phyloP scores from a whole-genome alignment of 1,284 basidiomycete species.

The Rhodotorula sp. region DNA sequence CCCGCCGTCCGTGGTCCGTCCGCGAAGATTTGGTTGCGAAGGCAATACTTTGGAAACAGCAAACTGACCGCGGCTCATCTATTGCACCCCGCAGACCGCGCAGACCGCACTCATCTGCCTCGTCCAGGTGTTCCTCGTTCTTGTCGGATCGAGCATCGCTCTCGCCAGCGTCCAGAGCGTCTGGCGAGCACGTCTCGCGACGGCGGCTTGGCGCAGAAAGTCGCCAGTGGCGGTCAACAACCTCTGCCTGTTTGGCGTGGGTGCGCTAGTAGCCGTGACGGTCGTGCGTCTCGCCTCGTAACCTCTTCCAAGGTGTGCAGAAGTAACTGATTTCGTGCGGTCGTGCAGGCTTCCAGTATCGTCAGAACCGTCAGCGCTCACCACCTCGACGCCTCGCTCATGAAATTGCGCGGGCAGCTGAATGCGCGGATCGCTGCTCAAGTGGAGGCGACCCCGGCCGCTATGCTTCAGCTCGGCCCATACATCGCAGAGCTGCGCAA shows the following conservation, averaged over 20 bases:
- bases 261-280: not conserved
- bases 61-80: too few relatives aligned
- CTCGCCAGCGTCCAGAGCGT: not conserved
- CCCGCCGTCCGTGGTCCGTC: not conserved
- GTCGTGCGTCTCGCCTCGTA: not conserved
- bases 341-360: not conserved
- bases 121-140: not conserved
- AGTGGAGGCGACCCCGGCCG: not conserved
- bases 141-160: not conserved
- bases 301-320: not conserved
- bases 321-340: not conserved
- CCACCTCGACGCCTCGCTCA: not conserved
- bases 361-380: not conserved
- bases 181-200: not conserved
- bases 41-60: too few relatives aligned
- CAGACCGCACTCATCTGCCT: not conserved
- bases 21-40: too few relatives aligned
- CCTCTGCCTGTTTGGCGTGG: not conserved
- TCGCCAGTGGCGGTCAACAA: not conserved
- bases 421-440: not conserved
- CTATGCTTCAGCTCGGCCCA: not conserved
- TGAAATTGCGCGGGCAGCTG: not conserved
- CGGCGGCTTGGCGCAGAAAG: not conserved
- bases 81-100: not conserved
- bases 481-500: not conserved